Conservation (phyloP, 495 filamentous ascomycete species). For the Penicilliopsis zonata region DNA sequence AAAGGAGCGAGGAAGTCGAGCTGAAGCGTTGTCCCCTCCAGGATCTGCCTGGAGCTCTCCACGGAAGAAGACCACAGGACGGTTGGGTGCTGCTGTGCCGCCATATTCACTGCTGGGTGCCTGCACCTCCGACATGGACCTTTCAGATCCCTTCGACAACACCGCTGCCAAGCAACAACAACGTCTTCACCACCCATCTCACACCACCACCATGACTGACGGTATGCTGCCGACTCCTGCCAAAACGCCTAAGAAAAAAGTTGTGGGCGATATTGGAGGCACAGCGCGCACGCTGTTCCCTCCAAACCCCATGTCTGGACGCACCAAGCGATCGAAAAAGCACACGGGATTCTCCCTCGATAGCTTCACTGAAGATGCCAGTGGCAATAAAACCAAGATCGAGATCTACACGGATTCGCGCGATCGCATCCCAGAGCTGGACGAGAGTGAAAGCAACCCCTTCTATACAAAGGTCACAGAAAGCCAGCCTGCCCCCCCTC, state of each 20-base stretch:
- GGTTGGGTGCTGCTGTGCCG: conserved; percentile 1
- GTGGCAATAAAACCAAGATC: conserved; percentile 40
- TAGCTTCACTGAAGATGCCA: conserved; percentile 47
- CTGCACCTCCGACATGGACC: conserved; percentile 4
- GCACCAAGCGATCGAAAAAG: conserved; percentile 41
- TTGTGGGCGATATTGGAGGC: conserved; percentile 43
- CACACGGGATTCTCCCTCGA: conserved; percentile 56
- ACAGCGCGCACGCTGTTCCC: conserved; percentile 71
- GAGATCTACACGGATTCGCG: conserved; percentile 83
- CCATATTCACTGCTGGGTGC: conserved; percentile 9
- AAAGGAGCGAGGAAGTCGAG: conserved; percentile 9
- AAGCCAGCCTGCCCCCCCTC: conserved; percentile 13
- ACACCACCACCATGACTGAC: conserved; percentile 16
- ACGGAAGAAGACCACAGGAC: conserved; percentile 33
- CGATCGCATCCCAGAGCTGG: conserved; percentile 67
- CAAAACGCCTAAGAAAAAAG: conserved; percentile 70
- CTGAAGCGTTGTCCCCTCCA: conserved; percentile 17
- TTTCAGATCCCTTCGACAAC: conserved; percentile 11
- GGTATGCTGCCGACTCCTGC: conserved; percentile 76
- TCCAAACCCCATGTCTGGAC: conserved; percentile 27
- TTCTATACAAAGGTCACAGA: conserved; percentile 46
- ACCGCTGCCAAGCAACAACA: conserved; percentile 8
- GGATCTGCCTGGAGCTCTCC: conserved; percentile 35
- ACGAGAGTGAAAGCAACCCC: conserved; percentile 56
- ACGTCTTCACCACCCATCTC: conserved; percentile 9